Evolutionary conservation across 164 flowering plant species (phyloP), one percentile per base, ranked within the genome.

Genomic region (Sextonia rubra): DNA sequence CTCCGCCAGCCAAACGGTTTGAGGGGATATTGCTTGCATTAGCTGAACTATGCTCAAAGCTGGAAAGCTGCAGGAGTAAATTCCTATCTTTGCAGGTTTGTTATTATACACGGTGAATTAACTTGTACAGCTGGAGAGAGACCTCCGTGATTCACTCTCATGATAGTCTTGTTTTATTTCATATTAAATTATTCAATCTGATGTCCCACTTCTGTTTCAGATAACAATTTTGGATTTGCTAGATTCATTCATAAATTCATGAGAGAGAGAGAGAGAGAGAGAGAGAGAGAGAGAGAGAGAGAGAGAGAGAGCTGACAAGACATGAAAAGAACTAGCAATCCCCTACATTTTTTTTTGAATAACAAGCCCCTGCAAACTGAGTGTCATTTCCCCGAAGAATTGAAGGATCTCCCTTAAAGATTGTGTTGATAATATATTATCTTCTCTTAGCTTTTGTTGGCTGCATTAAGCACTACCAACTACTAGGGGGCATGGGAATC

Each of bases 21-120:
- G 79, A 87, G 75, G 99, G 97, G 25, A 73, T 91, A 74, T 79
- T 91, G 78, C 72, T 90, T 64, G 91, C 93, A 68, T 66, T 96
- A 76, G 89, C 89, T 73, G 87, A 89, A 79, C 78, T 93, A 64
- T 96, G 98, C 82, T 91, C 97, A 74, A 86, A 83, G 71, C 76
- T 88, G 84, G 98, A 93, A 85, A 75, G 76, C 80, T 93, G 97
- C 87, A 84, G 99, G 80, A 81, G 83, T 23, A 85, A 74, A 62
- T 79, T 90, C 70, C 69, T 91, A 64, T 77, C 86, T 12, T 78
- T 87, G 75, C 76, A 90, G 98, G 99, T 93, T 20, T 73, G 89
- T 83, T 66, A 15, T 69, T 44, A 47, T 65, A 64, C 23, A 14
- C 18, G 55, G n/a, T 65, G 0, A 44, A 47, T 68, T 26, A 24